Percentiles rank a stretch among this genome's conserved stretches.
Evolutionary conservation across 768 basidiomycete genomes (phyloP).

Genomic region (Suillus clintonianus): DNA sequence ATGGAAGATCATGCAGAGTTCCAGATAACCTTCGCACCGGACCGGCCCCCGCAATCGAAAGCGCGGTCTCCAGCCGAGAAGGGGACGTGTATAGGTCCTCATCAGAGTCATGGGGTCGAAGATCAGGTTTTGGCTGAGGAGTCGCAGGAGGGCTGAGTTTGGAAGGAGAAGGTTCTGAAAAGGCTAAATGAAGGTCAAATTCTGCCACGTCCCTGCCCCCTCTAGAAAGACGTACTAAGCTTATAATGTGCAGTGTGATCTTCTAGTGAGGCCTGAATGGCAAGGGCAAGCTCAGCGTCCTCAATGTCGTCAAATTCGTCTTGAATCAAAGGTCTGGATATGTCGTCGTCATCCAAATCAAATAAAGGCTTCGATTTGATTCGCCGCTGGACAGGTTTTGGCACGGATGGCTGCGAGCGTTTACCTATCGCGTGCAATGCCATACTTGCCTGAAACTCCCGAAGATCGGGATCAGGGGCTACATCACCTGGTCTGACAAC

Average conservation of each 20-base stretch:
- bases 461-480: slow-evolving; percentile 59
- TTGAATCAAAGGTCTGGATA: slow-evolving; percentile 18
- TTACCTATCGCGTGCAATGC: slow-evolving; percentile 60
- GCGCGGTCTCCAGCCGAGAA: slow-evolving; percentile 61
- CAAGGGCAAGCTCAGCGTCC: slow-evolving; percentile 59
- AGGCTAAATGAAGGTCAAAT: background rate
- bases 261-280: slow-evolving; percentile 63
- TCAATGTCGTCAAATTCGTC: slow-evolving; percentile 41
- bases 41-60: slow-evolving; percentile 66
- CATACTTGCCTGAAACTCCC: slow-evolving; percentile 59
- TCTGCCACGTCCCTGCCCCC: too few species aligned
- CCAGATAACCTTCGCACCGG: slow-evolving; percentile 28
- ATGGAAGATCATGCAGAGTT: slow-evolving; percentile 12
- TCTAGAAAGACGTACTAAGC: background rate
- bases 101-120: slow-evolving; percentile 28
- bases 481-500: slow-evolving; percentile 31
- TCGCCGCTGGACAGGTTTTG: slow-evolving; percentile 36
- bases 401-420: slow-evolving; percentile 39
- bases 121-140: background rate
- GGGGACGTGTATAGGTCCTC: slow-evolving; percentile 55
- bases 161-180: slow-evolving; percentile 10
- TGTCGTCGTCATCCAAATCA: slow-evolving; percentile 46
- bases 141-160: slow-evolving; percentile 2
- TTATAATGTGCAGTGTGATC: slow-evolving; percentile 7
- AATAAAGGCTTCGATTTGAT: slow-evolving; percentile 51